Evolutionary conservation across 1,284 basidiomycete species (phyloP), one percentile per base, ranked within the genome.

Genomic region (Ustilago sp.): DNA sequence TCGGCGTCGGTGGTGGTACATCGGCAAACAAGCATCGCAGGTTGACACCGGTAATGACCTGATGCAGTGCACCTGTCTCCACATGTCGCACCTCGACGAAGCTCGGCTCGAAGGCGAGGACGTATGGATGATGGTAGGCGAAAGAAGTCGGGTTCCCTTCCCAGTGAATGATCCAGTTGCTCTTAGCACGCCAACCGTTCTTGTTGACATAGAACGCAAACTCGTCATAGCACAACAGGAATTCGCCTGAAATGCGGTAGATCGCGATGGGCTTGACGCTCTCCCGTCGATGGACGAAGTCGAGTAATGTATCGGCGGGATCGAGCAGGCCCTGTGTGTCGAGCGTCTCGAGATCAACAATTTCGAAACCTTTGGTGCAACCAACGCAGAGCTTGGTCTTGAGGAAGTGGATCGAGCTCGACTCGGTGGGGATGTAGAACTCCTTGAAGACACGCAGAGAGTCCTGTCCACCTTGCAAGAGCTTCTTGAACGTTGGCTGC

Each of bases 161-260:
- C 97, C 97, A 99, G 80, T 94, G 90, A 31, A 99, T 93, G 89
- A 96, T 94, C 89, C 97, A 98, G 70, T 94, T 92, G 77, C 91
- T 92, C 62, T 94, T 89, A 53, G 95, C 93, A 64, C 95, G 89
- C 89, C 94, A 94, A 12, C 97, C 97, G 79, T 92, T 96, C 88
- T 94, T 95, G 87, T 98, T 97, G 81, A 99, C 94, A 87, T 98
- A 99, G 86, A 99, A 98, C 0, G 97, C 96, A 86, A 98, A 98
- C 87, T 98, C 96, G 87, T 98, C 96, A 88, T 99, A 99, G 87
- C 97, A 99, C 50, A 99, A 88, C 69, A 99, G 87, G 87, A 99
- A 99, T 85, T 98, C 96, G 82, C 95, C 94, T 79, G 95, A 94
- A 76, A 99, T 94, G 58, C 96, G 90, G 87, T 96, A 99, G 74